Evolutionary conservation across 805 yeast genomes (phyloP).

Genomic region (Barnettozyma pratensis): DNA sequence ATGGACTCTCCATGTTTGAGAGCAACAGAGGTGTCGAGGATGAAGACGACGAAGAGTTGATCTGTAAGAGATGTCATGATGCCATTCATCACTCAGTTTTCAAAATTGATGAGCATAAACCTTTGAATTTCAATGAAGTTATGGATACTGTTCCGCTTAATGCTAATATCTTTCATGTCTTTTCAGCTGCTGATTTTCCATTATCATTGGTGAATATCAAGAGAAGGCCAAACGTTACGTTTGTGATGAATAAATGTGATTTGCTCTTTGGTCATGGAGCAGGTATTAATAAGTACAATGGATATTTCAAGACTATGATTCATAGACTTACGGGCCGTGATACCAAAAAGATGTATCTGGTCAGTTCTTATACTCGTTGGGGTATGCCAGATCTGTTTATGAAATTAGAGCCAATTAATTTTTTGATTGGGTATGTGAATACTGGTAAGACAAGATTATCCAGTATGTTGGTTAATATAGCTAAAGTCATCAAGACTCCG

Average conservation of each 20-base stretch:
- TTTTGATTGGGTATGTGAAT: slow-evolving; percentile 62
- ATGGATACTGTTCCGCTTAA: slow-evolving; percentile 33
- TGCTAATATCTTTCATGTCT: slow-evolving; percentile 51
- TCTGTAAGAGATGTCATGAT: slow-evolving; percentile 55
- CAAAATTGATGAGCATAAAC: slow-evolving; percentile 30
- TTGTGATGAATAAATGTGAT: slow-evolving; percentile 38
- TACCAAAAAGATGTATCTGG: slow-evolving; percentile 33
- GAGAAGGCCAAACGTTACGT: slow-evolving; percentile 23
- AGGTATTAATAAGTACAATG: slow-evolving; percentile 27
- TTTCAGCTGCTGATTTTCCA: slow-evolving; percentile 73
- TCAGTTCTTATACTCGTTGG: slow-evolving; percentile 53
- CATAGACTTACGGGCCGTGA: slow-evolving; percentile 28
- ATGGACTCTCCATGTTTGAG: slow-evolving; percentile 1
- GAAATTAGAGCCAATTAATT: slow-evolving; percentile 34
- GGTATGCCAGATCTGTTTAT: slow-evolving; percentile 35
- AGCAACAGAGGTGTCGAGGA: not conserved
- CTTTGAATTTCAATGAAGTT: slow-evolving; percentile 27
- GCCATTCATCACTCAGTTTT: slow-evolving; percentile 41
- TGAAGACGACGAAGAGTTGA: slow-evolving; percentile 5
- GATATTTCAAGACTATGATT: slow-evolving; percentile 27
- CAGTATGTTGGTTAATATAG: slow-evolving; percentile 36
- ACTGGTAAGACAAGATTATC: slow-evolving; percentile 65
- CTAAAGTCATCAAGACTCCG: slow-evolving; percentile 6
- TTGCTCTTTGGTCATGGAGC: slow-evolving; percentile 33
- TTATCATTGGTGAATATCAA: slow-evolving; percentile 27